Evolutionary conservation across 2,329 filamentous ascomycete genomes (phyloP), one percentile per base, ranked within the genome.

Genomic region (Aspergillus sp.): DNA sequence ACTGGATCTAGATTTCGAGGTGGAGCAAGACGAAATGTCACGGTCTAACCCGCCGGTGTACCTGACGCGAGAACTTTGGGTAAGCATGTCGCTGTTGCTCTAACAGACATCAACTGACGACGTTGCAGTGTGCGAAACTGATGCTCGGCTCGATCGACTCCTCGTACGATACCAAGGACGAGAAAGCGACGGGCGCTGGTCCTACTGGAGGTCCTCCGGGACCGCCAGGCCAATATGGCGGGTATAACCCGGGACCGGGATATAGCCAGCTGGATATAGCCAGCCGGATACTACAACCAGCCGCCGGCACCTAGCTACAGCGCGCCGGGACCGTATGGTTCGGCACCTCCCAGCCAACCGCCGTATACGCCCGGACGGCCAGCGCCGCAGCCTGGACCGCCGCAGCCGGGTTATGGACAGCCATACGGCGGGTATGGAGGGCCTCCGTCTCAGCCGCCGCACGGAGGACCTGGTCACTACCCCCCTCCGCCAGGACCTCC

Each of bases 91-190:
- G 8, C 2, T 7, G 3, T 13, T 20, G 8, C 5, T 27, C n/a
- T 15, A 10, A 25, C 8, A 6, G n/a, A 20, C 7, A 10, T n/a
- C 13, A 6, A 33, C 45, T 53, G 37, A 52, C 33, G 15, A 5
- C 26, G 11, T 11, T 15, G 10, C 32, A 67, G 64, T 66, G 78
- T 46, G 68, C 77, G 41, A 82, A 82, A 57, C 66, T 82, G 36
- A 72, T 82, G 31, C 71, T 82, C 15, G 78, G 78, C 39, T 71
- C 75, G 24, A 78, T 82, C 48, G 78, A 82, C 48, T 64, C 69
- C 15, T 75, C 72, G 13, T 80, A 80, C 44, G 76, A 80, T 43
- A 69, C 66, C 45, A 76, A 80, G 53, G 76, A 80, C 42, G 77
- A 80, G 55, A 74, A 75, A 53, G 53, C 56, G 4, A 61, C 61